These are phyloP conservation scores for Wallacemonas sp. DNA, from an alignment of 208 protist species.

Conservation along the genomic window DNA sequence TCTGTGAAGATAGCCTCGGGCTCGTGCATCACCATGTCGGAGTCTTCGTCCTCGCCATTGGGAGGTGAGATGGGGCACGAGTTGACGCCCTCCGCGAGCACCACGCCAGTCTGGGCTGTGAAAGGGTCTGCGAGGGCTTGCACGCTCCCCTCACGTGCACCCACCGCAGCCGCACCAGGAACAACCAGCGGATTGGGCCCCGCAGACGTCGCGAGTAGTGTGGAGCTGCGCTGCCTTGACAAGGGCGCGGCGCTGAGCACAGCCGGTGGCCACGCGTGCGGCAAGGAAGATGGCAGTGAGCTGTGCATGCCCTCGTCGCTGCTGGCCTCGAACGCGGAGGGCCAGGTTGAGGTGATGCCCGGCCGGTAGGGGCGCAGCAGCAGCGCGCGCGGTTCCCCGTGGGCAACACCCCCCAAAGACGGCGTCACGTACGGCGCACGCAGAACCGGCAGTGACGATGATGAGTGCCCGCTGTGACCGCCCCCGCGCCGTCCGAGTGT, in stretches of 20 bases:
- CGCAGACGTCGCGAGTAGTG: neutral
- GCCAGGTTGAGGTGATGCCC: neutral
- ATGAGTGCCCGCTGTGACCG: neutral
- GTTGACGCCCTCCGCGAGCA: neutral
- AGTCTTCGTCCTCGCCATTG: neutral
- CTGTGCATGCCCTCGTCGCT: neutral
- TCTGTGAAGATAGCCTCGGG: neutral
- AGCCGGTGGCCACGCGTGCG: neutral
- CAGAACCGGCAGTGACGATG: neutral
- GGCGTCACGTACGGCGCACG: neutral
- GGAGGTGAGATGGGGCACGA: neutral
- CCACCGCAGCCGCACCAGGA: neutral
- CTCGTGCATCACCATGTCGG: neutral
- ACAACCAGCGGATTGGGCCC: neutral
- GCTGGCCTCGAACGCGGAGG: neutral
- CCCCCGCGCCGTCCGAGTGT: neutral
- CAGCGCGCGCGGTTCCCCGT: neutral
- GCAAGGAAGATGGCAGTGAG: neutral
- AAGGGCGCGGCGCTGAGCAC: no score
- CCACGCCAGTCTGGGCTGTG: no score
- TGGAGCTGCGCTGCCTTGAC: no score
- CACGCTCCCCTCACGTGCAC: no score
- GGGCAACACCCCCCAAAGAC: neutral
- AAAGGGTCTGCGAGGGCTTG: neutral
- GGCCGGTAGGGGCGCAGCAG: neutral